Evolutionary conservation across 1,284 basidiomycete genomes (phyloP).

Genomic region (Trametes pubescens): DNA sequence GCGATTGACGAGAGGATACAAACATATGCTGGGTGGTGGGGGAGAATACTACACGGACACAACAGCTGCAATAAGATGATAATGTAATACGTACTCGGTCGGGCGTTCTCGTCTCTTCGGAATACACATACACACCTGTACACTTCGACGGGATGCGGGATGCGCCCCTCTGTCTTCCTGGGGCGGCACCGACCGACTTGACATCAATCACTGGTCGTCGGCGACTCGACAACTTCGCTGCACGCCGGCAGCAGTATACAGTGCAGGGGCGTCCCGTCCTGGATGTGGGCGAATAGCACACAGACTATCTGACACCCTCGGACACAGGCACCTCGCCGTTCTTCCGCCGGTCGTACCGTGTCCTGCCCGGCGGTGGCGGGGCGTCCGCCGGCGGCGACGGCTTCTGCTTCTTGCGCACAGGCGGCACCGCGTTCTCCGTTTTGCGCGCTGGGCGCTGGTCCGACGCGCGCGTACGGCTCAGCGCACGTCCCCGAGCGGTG

Average conservation of each 20-base stretch:
- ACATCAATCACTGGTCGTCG: not conserved
- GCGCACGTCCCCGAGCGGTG: constrained; percentile 3
- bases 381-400: constrained; percentile 19
- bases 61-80: constrained; percentile 1
- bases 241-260: not conserved
- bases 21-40: not conserved
- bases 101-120: not conserved
- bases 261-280: not conserved
- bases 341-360: constrained; percentile 17
- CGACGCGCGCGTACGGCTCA: constrained; percentile 17
- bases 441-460: constrained; percentile 10
- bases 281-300: no score
- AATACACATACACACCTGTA: not conserved
- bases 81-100: not conserved
- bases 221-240: not conserved
- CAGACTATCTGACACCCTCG: constrained; percentile 24
- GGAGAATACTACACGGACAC: not conserved
- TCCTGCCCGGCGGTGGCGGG: constrained; percentile 4
- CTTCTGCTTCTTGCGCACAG: constrained; percentile 27
- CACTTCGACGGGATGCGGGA: not conserved
- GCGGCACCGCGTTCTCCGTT: constrained; percentile 15
- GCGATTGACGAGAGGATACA: not conserved
- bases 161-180: not conserved
- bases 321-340: constrained; percentile 10
- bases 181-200: not conserved